Evolutionary conservation across 2,329 filamentous ascomycete species (phyloP).

Genomic region (Fusarium nodosum): DNA sequence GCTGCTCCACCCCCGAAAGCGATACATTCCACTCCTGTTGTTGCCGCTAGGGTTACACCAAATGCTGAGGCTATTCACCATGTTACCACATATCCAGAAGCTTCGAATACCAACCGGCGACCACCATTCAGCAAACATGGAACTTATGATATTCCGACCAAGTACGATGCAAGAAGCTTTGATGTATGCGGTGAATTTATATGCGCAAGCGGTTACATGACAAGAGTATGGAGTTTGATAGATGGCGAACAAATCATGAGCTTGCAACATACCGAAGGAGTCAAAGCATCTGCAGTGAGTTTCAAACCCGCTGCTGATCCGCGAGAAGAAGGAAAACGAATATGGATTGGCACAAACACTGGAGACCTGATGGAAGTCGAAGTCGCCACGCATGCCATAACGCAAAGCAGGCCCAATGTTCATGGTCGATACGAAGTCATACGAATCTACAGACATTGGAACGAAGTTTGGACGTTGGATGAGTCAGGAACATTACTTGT

Average conservation of each 20-base stretch:
- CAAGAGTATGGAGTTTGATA: slow-evolving; percentile 86
- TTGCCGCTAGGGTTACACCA: slow-evolving; percentile 41
- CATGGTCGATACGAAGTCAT: slow-evolving; percentile 85
- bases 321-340: slow-evolving; percentile 80
- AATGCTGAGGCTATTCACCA: slow-evolving; percentile 62
- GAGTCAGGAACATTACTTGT: slow-evolving; percentile 88
- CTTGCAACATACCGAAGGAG: slow-evolving; percentile 84
- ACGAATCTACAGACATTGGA: slow-evolving; percentile 86
- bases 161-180: slow-evolving; percentile 88
- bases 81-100: slow-evolving; percentile 81
- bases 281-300: slow-evolving; percentile 82
- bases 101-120: slow-evolving; percentile 85
- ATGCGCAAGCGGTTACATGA: slow-evolving; percentile 88
- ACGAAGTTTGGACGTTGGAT: slow-evolving; percentile 94
- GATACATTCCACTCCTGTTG: slow-evolving; percentile 39
- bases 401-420: slow-evolving; percentile 75
- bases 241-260: slow-evolving; percentile 87
- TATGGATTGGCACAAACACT: slow-evolving; percentile 92
- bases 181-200: slow-evolving; percentile 90
- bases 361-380: slow-evolving; percentile 94
- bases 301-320: slow-evolving; percentile 88
- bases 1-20: slow-evolving; percentile 36
- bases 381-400: slow-evolving; percentile 77
- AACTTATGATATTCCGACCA: slow-evolving; percentile 81
- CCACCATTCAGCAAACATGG: slow-evolving; percentile 81